A percentile compares a stretch with the other conserved stretches of the same genome.
Evolutionary conservation across 768 basidiomycete species (phyloP).

Genomic region (Plicaturopsis crispa): DNA sequence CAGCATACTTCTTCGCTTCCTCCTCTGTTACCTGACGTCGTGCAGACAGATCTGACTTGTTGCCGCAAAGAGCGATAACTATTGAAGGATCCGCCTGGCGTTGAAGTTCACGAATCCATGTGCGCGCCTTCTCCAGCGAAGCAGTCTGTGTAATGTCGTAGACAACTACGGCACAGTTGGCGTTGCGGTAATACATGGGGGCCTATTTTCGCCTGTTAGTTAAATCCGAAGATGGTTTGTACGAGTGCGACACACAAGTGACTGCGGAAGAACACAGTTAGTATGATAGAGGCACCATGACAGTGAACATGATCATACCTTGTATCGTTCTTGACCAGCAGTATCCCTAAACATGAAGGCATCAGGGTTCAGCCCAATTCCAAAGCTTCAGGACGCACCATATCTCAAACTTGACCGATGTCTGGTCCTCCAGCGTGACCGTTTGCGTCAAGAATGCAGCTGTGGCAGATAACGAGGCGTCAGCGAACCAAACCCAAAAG

Average conservation of each 20-base stretch:
- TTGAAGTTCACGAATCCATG: conserved; percentile 95
- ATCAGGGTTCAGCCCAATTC: conserved; percentile 3
- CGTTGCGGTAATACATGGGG: conserved; percentile 96
- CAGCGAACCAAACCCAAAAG: neutral
- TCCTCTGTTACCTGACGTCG: conserved; percentile 82
- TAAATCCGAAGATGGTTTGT: neutral
- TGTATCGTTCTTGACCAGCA: conserved; percentile 93
- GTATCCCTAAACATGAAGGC: conserved; percentile 65
- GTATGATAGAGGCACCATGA: conserved; percentile 7
- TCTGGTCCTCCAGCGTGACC: conserved; percentile 81
- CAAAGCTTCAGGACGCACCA: conserved; percentile 48
- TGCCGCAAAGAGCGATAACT: conserved; percentile 93
- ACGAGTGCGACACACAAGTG: conserved; percentile 31
- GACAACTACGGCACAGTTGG: conserved; percentile 89
- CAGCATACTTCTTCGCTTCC: conserved; percentile 88
- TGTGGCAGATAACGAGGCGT: conserved; percentile 24
- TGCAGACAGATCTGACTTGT: conserved; percentile 84
- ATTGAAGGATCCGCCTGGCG: conserved; percentile 97
- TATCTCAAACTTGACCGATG: conserved; percentile 96
- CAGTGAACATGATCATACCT: conserved; percentile 36
- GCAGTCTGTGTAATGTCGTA: conserved; percentile 93
- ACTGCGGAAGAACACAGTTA: conserved; percentile 20
- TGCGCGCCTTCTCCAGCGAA: conserved; percentile 90
- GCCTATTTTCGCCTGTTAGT: conserved; percentile 37
- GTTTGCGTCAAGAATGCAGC: conserved; percentile 99